A percentile compares a stretch with the other conserved stretches of the same genome.
Conservation (phyloP, 75 land plant genomes). For the Picea glauca region DNA sequence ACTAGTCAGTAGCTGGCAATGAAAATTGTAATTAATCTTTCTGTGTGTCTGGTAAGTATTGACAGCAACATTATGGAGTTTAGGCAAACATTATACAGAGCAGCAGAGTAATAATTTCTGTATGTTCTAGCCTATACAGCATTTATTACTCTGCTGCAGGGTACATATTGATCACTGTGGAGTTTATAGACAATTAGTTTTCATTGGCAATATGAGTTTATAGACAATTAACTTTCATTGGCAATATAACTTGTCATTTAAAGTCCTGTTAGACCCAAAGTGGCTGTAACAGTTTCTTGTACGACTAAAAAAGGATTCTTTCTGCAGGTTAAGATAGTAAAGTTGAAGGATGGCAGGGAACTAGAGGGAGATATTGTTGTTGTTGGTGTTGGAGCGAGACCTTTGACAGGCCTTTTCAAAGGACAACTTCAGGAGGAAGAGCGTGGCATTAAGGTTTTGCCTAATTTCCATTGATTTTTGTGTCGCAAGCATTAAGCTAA, state of each 20-base stretch:
- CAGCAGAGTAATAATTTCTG: too few species aligned
- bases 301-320: background rate
- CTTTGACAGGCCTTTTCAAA: conserved; percentile 70
- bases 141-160: too few species aligned
- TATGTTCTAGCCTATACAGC: too few species aligned
- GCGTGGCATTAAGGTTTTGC: conserved; percentile 89
- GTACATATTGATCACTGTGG: too few species aligned
- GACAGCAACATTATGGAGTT: background rate
- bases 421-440: conserved; percentile 89
- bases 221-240: background rate
- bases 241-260: background rate
- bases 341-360: conserved; percentile 87
- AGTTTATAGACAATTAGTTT: background rate
- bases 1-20: background rate
- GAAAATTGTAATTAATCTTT: background rate
- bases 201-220: background rate
- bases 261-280: background rate
- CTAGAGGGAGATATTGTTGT: conserved; percentile 84
- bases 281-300: background rate
- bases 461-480: background rate
- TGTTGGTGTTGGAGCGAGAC: conserved; percentile 96
- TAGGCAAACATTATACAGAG: background rate
- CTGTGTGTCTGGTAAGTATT: background rate
- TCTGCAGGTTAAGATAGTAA: conserved; percentile 70
- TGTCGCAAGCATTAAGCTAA: background rate